Conservation (phyloP, 2,329 filamentous ascomycete genomes). For the Aspergillus sergii region DNA sequence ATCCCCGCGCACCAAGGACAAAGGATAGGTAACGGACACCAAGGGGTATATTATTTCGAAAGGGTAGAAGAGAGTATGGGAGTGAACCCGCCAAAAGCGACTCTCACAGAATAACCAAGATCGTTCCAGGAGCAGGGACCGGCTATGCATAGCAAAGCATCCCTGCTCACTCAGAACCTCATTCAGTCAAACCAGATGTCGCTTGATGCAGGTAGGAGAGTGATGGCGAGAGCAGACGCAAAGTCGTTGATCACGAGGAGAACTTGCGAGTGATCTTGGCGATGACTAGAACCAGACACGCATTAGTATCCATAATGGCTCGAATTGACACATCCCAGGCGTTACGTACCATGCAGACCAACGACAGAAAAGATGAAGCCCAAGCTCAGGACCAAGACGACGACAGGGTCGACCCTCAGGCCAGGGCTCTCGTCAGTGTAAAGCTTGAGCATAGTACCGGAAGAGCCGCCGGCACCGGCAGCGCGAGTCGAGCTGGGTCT, state of each 20-base stretch:
- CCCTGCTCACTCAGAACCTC: slow-evolving; percentile 4
- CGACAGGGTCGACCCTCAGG: slow-evolving; percentile 95
- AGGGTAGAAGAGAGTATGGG: slow-evolving; percentile 17
- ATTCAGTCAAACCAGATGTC: not conserved
- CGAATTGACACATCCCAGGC: not conserved
- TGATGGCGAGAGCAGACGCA: not conserved
- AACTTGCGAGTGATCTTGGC: slow-evolving; percentile 93
- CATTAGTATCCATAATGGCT: slow-evolving; percentile 11
- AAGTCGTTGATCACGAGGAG: slow-evolving; percentile 52
- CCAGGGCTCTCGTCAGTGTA: slow-evolving; percentile 99
- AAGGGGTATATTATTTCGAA: slow-evolving; percentile 28
- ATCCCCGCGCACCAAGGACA: slow-evolving; percentile 19
- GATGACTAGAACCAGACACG: slow-evolving; percentile 65
- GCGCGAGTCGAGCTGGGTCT: slow-evolving; percentile 89
- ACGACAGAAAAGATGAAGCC: slow-evolving; percentile 99
- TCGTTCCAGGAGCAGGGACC: not conserved
- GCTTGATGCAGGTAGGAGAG: not conserved
- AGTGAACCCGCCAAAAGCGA: slow-evolving; percentile 1
- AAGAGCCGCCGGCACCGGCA: slow-evolving; percentile 92
- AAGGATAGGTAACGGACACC: slow-evolving; percentile 16
- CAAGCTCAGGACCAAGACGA: slow-evolving; percentile 92
- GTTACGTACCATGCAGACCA: slow-evolving; percentile 83
- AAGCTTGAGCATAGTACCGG: slow-evolving; percentile 96
- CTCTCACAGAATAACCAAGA: not conserved
- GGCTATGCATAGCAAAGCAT: not conserved